phyloP scores from a whole-genome alignment of 2,329 filamentous ascomycete species.

The Orbilia brochopaga region DNA sequence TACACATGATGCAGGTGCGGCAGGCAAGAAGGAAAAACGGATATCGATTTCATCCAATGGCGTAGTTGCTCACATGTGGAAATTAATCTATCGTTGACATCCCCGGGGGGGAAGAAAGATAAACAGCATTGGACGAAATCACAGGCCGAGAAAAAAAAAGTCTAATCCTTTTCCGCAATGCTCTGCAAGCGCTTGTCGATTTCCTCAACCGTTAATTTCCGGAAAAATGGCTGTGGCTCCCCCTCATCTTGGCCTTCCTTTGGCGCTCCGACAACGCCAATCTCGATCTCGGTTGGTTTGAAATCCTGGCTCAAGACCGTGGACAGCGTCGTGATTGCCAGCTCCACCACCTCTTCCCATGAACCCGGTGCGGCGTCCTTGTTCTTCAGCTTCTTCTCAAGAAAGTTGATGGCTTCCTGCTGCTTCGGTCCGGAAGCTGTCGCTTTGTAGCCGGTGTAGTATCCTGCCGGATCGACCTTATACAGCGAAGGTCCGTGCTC shows the following conservation, averaged over 20 bases:
- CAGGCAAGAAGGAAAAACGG: constrained; percentile 1
- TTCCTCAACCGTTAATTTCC: constrained; percentile 92
- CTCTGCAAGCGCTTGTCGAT: constrained; percentile 98
- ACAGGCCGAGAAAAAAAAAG: constrained; percentile 43
- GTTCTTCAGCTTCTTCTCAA: constrained; percentile 99
- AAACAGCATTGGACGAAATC: background rate
- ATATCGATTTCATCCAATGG: constrained; percentile 10
- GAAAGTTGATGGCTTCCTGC: constrained; percentile 95
- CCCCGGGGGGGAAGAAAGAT: background rate
- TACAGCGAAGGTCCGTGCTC: constrained; percentile 93
- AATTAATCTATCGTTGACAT: constrained; percentile 28
- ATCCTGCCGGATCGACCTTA: constrained; percentile 98
- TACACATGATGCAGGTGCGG: constrained; percentile 12
- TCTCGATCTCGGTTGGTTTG: constrained; percentile 98
- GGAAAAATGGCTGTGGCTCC: constrained; percentile 77
- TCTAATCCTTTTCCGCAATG: constrained; percentile 98
- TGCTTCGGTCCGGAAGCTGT: constrained; percentile 97
- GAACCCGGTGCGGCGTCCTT: constrained; percentile 89
- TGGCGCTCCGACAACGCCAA: constrained; percentile 92
- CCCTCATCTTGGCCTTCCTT: constrained; percentile 70
- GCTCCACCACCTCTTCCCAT: constrained; percentile 97
- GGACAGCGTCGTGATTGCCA: constrained; percentile 93
- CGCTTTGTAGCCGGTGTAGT: constrained; percentile 98
- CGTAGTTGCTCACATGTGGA: constrained; percentile 16
- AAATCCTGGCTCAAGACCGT: constrained; percentile 98